phyloP scores from a whole-genome alignment of 805 yeast species.

The Metschnikowia continentalis region DNA sequence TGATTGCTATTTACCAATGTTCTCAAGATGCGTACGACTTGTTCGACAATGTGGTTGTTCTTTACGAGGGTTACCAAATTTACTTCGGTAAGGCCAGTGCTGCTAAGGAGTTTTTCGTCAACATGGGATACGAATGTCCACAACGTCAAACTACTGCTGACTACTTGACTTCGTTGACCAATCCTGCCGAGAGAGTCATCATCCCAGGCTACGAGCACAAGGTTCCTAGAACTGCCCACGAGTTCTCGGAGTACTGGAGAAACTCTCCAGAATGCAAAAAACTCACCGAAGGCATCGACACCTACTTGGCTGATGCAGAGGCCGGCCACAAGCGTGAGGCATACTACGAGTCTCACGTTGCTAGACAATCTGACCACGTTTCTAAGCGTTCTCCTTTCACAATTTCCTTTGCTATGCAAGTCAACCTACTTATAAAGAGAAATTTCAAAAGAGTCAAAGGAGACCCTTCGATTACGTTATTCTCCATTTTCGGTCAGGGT shows the following conservation, averaged over 20 bases:
- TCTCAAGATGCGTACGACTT: slow-evolving; percentile 58
- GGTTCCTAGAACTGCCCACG: slow-evolving; percentile 53
- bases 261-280: slow-evolving; percentile 47
- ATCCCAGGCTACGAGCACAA: slow-evolving; percentile 46
- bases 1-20: slow-evolving; percentile 67
- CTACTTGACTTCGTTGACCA: slow-evolving; percentile 62
- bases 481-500: slow-evolving; percentile 48
- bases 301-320: slow-evolving; percentile 27
- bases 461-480: slow-evolving; percentile 52
- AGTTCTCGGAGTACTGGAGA: slow-evolving; percentile 59
- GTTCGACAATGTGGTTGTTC: slow-evolving; percentile 57
- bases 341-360: slow-evolving; percentile 23
- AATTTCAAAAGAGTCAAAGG: slow-evolving; percentile 52
- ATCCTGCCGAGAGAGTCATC: slow-evolving; percentile 54
- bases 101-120: slow-evolving; percentile 52
- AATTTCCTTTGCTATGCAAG: slow-evolving; percentile 28
- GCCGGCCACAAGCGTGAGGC: slow-evolving; percentile 9
- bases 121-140: slow-evolving; percentile 61
- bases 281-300: slow-evolving; percentile 41
- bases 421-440: slow-evolving; percentile 47
- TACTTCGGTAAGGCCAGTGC: slow-evolving; percentile 52
- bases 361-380: slow-evolving; percentile 39
- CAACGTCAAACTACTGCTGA: slow-evolving; percentile 67
- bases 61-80: slow-evolving; percentile 59
- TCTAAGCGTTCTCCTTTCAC: slow-evolving; percentile 34